Evolutionary conservation across 371 early-diverging fungal species (phyloP).

Genomic region (Amoeboaphelidium occidentale): DNA sequence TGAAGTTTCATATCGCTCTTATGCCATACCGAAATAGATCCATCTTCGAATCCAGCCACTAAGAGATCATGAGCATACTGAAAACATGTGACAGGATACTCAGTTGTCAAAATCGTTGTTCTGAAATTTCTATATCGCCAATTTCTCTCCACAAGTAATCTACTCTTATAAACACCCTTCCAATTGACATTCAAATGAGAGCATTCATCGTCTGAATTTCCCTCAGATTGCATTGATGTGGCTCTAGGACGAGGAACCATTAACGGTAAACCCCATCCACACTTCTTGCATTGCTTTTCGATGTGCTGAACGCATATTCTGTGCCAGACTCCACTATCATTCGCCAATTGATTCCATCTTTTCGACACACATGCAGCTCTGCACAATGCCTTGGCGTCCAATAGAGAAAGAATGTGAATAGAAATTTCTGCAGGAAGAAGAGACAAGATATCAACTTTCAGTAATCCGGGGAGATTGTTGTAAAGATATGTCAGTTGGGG

Average conservation of each 20-base stretch:
- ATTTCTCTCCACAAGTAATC: slow-evolving; percentile 53
- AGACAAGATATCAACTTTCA: slow-evolving; percentile 54
- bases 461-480: slow-evolving; percentile 10
- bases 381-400: slow-evolving; percentile 76
- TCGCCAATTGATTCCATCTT: slow-evolving; percentile 50
- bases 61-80: no score
- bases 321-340: slow-evolving; percentile 78
- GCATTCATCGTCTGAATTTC: no score
- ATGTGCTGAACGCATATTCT: slow-evolving; percentile 90
- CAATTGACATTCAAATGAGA: no score
- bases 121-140: slow-evolving; percentile 49
- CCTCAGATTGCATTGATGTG: no score
- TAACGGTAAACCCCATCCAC: slow-evolving; percentile 61
- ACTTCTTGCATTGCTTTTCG: slow-evolving; percentile 73
- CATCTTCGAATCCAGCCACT: no score
- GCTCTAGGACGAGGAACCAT: no score
- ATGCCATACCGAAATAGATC: no score
- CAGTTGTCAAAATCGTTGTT: slow-evolving; percentile 7
- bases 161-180: slow-evolving; percentile 60
- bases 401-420: slow-evolving; percentile 46
- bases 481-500: slow-evolving; percentile 33
- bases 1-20: no score
- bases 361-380: slow-evolving; percentile 63
- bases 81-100: no score
- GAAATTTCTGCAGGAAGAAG: slow-evolving; percentile 52